phyloP scores from a whole-genome alignment of 768 basidiomycete species.

The Naganishia kalamii region DNA sequence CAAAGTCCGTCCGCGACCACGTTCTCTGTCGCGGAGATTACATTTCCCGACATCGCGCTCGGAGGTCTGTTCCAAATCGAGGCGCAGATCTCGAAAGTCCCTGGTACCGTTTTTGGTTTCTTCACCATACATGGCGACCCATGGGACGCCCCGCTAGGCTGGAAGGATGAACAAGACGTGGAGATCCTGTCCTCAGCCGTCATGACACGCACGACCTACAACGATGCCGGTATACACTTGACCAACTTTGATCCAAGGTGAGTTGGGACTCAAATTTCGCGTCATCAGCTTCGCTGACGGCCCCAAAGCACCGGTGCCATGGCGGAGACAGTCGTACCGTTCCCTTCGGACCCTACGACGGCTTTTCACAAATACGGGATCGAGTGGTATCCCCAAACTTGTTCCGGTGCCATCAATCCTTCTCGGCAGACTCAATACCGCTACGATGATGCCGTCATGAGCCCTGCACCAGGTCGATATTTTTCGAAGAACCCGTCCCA shows the following conservation, averaged over 20 bases:
- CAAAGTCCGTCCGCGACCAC: not conserved
- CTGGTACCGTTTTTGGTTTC: not conserved
- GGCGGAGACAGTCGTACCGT: too few relatives aligned
- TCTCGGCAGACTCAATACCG: too few relatives aligned
- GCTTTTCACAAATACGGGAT: too few relatives aligned
- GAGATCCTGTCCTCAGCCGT: not conserved
- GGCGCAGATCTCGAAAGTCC: not conserved
- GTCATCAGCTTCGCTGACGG: too few relatives aligned
- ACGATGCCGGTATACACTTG: not conserved
- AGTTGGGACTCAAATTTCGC: too few relatives aligned
- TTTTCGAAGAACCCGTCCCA: not conserved
- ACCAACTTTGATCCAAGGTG: not conserved
- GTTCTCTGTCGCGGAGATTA: slow-evolving; percentile 23
- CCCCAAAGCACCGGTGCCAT: not conserved
- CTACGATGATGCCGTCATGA: too few relatives aligned
- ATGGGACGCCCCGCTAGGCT: not conserved
- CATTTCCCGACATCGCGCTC: slow-evolving; percentile 10
- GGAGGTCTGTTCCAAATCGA: slow-evolving; percentile 14
- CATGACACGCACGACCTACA: not conserved
- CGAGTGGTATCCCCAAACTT: too few relatives aligned
- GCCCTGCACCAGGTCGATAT: too few relatives aligned
- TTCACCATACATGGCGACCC: not conserved
- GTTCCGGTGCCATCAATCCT: too few relatives aligned
- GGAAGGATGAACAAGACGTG: not conserved
- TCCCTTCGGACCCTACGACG: too few relatives aligned